Conservation (phyloP, 1,284 basidiomycete genomes). For the Amylostereum chailletii region DNA sequence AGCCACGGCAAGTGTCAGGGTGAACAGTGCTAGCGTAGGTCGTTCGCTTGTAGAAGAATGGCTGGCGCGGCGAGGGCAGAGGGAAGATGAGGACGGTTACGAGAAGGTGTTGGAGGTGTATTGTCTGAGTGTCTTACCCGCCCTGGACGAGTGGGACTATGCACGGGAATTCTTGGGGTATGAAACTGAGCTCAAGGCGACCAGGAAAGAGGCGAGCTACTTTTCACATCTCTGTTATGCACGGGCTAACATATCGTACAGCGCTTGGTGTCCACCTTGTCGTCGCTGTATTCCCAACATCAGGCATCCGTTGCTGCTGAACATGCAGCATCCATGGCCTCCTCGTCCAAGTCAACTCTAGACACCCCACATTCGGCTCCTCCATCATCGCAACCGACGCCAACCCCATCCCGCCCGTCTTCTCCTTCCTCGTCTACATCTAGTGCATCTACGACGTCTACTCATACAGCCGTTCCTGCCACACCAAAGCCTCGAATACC, state of each 20-base stretch:
- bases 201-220: conserved; percentile 42
- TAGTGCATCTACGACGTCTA: conserved; percentile 10
- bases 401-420: conserved; percentile 12
- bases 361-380: neutral
- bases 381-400: conserved; percentile 1
- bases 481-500: conserved; percentile 12
- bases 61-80: conserved; percentile 44
- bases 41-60: conserved; percentile 67
- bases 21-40: conserved; percentile 50
- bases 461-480: conserved; percentile 10
- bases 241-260: neutral
- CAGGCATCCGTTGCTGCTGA: neutral
- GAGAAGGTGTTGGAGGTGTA: conserved; percentile 68
- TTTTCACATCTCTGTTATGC: conserved; percentile 2
- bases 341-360: neutral
- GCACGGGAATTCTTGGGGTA: conserved; percentile 64
- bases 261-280: conserved; percentile 7
- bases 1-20: conserved; percentile 58
- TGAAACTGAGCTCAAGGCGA: conserved; percentile 51
- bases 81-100: conserved; percentile 43
- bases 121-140: conserved; percentile 60
- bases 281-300: conserved; percentile 5
- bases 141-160: conserved; percentile 70
- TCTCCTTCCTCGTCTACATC: conserved; percentile 13
- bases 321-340: neutral